Percentiles rank a stretch among this genome's conserved stretches.
phyloP scores from a whole-genome alignment of 2,329 filamentous ascomycete genomes.

The Penicillium sp. region DNA sequence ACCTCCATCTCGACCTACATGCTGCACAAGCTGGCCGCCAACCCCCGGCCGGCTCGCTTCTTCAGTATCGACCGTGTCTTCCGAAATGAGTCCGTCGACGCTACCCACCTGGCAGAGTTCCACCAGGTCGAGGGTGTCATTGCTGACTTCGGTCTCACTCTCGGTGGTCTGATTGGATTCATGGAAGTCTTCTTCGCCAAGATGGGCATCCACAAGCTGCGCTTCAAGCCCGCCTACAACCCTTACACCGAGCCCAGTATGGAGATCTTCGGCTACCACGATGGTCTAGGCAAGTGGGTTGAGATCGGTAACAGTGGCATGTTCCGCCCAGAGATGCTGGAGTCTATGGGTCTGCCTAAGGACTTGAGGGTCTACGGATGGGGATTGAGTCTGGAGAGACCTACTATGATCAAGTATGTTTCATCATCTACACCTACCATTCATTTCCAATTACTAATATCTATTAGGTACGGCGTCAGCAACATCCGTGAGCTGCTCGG shows the following conservation, averaged over 20 bases:
- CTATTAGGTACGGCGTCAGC: conserved; percentile 63
- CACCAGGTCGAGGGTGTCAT: conserved; percentile 99
- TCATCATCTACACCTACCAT: conserved; percentile 9
- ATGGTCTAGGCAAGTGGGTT: conserved; percentile 83
- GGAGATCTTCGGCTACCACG: conserved; percentile 97
- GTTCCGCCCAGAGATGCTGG: conserved; percentile 97
- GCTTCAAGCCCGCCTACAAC: conserved; percentile 97
- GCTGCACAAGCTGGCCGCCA: conserved; percentile 81
- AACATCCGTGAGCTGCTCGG: conserved; percentile 92
- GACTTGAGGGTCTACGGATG: conserved; percentile 93
- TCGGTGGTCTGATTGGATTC: conserved; percentile 90
- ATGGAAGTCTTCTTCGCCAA: conserved; percentile 95
- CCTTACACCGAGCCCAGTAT: conserved; percentile 93
- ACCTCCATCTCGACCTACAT: conserved; percentile 89
- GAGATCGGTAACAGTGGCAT: conserved; percentile 98
- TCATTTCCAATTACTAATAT: conserved; percentile 5
- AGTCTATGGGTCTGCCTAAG: conserved; percentile 88
- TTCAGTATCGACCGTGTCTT: conserved; percentile 99
- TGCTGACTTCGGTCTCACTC: conserved; percentile 87
- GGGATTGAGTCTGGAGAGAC: conserved; percentile 85
- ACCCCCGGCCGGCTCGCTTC: conserved; percentile 85
- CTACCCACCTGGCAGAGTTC: conserved; percentile 95
- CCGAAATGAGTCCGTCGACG: conserved; percentile 95
- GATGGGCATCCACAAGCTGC: conserved; percentile 83
- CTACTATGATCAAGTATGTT: conserved; percentile 93